A percentile compares a stretch with the other conserved stretches of the same genome.
These are phyloP conservation scores for Chlorella sp. DNA, from an alignment of 139 green algal species.

Conservation along the genomic window DNA sequence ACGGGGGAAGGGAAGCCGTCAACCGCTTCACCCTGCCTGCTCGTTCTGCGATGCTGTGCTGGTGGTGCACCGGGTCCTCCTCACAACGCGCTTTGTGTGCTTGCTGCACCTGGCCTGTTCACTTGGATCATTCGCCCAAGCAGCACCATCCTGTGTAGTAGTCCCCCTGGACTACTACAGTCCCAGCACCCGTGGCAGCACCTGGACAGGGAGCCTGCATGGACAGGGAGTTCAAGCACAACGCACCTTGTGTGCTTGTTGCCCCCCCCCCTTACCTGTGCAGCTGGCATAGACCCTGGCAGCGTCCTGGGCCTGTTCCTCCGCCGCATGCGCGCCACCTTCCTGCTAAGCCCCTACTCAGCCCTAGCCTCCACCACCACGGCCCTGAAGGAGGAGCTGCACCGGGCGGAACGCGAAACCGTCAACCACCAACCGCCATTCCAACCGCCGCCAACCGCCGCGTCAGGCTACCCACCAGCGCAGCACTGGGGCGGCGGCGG, in stretches of 20 bases:
- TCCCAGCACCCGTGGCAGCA: too few relatives aligned
- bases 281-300: neutral
- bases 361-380: neutral
- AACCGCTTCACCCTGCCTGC: too few relatives aligned
- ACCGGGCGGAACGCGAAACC: too few relatives aligned
- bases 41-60: too few relatives aligned
- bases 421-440: too few relatives aligned
- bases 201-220: neutral
- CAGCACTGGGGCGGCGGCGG: too few relatives aligned
- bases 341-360: neutral
- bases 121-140: neutral
- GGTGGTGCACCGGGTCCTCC: too few relatives aligned
- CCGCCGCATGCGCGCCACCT: neutral
- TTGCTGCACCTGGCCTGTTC: neutral
- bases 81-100: too few relatives aligned
- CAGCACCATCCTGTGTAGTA: neutral
- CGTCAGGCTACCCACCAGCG: too few relatives aligned
- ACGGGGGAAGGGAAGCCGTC: too few relatives aligned
- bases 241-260: neutral
- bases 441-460: too few relatives aligned
- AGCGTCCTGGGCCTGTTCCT: neutral
- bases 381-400: neutral
- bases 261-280: neutral
- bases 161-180: too few relatives aligned
- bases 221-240: neutral